Percentiles rank a stretch among this genome's conserved stretches.
These are phyloP conservation scores for Sugiyamaella americana DNA, from an alignment of 805 yeast species.

Conservation along the genomic window DNA sequence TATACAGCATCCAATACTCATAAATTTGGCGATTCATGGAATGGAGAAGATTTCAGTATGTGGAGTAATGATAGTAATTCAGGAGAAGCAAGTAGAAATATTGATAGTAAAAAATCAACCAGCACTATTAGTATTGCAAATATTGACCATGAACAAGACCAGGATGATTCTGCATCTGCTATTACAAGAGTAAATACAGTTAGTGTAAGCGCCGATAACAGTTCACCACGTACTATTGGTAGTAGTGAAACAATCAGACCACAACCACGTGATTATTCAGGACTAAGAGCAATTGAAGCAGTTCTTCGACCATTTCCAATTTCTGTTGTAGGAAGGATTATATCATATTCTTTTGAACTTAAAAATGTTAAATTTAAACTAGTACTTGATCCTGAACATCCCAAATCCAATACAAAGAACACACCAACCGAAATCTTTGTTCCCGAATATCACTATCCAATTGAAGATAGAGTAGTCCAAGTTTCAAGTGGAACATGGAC, in stretches of 20 bases:
- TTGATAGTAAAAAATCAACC: background rate
- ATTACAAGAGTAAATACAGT: background rate
- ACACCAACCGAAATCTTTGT: slow-evolving; percentile 57
- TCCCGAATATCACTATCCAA: slow-evolving; percentile 67
- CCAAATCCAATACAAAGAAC: slow-evolving; percentile 20
- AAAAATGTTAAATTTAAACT: slow-evolving; percentile 42
- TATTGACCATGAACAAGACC: background rate
- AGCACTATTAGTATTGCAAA: too few species aligned
- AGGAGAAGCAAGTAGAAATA: background rate
- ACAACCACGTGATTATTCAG: background rate
- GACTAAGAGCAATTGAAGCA: slow-evolving; percentile 51
- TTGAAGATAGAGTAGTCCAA: slow-evolving; percentile 42
- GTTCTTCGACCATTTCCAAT: slow-evolving; percentile 72
- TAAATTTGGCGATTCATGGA: slow-evolving; percentile 88
- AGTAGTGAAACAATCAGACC: background rate
- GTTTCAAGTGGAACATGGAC: slow-evolving; percentile 53
- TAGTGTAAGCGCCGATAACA: background rate
- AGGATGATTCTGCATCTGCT: background rate
- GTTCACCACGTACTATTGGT: too few species aligned
- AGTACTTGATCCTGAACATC: slow-evolving; percentile 34
- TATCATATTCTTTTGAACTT: slow-evolving; percentile 54
- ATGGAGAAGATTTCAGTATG: slow-evolving; percentile 86
- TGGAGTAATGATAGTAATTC: slow-evolving; percentile 48
- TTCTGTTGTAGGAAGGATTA: slow-evolving; percentile 54
- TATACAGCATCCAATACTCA: slow-evolving; percentile 70